These are phyloP conservation scores for Cenchrus fungigraminus DNA, from an alignment of 176 grass and related monocot species.

Conservation along the genomic window DNA sequence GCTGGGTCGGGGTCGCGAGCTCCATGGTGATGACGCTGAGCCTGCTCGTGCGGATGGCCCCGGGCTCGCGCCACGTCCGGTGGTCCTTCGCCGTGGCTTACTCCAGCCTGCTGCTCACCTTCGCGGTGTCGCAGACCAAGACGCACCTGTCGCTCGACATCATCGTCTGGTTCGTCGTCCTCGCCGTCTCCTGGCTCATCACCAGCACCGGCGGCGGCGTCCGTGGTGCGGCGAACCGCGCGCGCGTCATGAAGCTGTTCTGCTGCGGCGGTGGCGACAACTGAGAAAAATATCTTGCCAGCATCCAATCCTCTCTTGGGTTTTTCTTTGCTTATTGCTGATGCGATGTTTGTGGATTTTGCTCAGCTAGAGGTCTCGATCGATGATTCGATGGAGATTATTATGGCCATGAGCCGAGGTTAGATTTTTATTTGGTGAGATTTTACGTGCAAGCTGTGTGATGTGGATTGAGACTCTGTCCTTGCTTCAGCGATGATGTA, in stretches of 20 bases:
- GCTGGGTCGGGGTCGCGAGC: constrained; percentile 47
- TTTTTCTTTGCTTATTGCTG: not conserved
- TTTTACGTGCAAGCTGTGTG: not conserved
- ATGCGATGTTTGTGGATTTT: not conserved
- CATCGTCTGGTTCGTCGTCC: not conserved
- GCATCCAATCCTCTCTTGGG: not conserved
- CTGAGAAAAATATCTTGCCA: not conserved
- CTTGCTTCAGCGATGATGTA: not conserved
- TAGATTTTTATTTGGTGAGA: not conserved
- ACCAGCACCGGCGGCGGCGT: not conserved
- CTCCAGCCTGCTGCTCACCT: constrained; percentile 50
- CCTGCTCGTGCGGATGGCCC: constrained; percentile 43
- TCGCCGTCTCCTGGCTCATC: not conserved
- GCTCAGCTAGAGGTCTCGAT: not conserved
- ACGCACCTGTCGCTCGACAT: constrained; percentile 25
- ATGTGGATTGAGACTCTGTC: not conserved
- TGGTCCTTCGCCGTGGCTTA: constrained; percentile 47
- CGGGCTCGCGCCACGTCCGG: constrained; percentile 31
- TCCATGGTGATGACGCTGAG: constrained; percentile 56
- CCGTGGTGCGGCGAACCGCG: not conserved
- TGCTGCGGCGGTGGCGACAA: not conserved
- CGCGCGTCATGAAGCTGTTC: not conserved
- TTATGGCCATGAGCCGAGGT: not conserved
- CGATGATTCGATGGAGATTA: no score
- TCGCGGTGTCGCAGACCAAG: constrained; percentile 46